phyloP scores from a whole-genome alignment of 75 land plant genomes.

The Isoetes taiwanensis region DNA sequence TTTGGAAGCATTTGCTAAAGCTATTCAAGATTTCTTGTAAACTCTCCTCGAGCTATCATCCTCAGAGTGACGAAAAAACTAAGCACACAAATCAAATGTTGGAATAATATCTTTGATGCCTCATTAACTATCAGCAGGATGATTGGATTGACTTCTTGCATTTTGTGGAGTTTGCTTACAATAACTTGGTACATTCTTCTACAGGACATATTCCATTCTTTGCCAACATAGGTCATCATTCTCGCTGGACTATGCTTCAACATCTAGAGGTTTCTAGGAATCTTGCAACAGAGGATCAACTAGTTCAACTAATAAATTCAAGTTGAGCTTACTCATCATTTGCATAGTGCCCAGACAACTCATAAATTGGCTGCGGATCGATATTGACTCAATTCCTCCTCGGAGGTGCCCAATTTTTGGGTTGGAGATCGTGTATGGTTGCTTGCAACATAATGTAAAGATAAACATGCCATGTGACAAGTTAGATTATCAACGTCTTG shows the following conservation, averaged over 20 bases:
- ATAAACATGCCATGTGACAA: not conserved
- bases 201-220: not conserved
- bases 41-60: too few relatives aligned
- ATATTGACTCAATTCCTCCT: not conserved
- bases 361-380: not conserved
- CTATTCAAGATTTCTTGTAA: too few relatives aligned
- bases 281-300: not conserved
- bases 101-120: too few relatives aligned
- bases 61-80: too few relatives aligned
- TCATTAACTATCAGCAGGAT: too few relatives aligned
- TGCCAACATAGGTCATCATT: conserved; percentile 1
- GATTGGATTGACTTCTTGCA: too few relatives aligned
- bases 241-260: conserved; percentile 4
- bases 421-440: conserved; percentile 1
- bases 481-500: conserved; percentile 7
- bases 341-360: not conserved
- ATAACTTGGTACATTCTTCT: too few relatives aligned
- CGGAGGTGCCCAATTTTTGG: not conserved
- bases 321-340: not conserved
- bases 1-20: too few relatives aligned
- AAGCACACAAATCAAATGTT: too few relatives aligned
- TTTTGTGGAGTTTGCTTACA: too few relatives aligned
- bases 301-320: not conserved
- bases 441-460: not conserved
- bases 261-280: not conserved